Evolutionary conservation across 1,284 basidiomycete species (phyloP).

Genomic region (Austroboletus niveus): DNA sequence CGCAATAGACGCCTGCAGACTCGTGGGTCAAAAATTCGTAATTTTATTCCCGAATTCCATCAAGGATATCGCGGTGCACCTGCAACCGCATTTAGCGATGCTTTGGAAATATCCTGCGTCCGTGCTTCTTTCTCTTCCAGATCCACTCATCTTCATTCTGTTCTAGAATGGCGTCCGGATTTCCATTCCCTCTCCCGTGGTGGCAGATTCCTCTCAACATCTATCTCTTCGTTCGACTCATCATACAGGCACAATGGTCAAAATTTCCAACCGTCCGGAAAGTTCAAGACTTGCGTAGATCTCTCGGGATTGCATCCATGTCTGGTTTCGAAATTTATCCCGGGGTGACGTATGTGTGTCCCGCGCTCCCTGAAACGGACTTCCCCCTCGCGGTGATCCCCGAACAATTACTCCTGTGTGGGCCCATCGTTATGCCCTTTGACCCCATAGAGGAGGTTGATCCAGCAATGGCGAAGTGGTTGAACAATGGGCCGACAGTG

Average conservation of each 20-base stretch:
- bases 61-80: background rate
- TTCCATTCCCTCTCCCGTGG: constrained; percentile 3
- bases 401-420: background rate
- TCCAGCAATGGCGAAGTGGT: background rate
- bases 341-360: background rate
- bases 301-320: background rate
- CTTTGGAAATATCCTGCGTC: constrained; percentile 5
- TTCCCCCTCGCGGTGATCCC: background rate
- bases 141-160: background rate
- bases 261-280: background rate
- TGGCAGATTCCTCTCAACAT: constrained; percentile 1
- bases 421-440: constrained; percentile 1
- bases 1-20: constrained; percentile 1
- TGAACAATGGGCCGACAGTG: constrained; percentile 1
- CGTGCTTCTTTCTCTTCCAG: background rate
- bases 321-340: background rate
- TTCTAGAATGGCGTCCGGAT: background rate
- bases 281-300: background rate
- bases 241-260: background rate
- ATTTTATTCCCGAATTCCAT: background rate
- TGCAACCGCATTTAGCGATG: background rate
- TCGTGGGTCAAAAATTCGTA: background rate
- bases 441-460: constrained; percentile 1
- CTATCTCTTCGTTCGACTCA: background rate
- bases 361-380: background rate